A percentile compares a stretch with the other conserved stretches of the same genome.
Conservation (phyloP, 176 grass and related monocot genomes). For the Carex parvula region DNA sequence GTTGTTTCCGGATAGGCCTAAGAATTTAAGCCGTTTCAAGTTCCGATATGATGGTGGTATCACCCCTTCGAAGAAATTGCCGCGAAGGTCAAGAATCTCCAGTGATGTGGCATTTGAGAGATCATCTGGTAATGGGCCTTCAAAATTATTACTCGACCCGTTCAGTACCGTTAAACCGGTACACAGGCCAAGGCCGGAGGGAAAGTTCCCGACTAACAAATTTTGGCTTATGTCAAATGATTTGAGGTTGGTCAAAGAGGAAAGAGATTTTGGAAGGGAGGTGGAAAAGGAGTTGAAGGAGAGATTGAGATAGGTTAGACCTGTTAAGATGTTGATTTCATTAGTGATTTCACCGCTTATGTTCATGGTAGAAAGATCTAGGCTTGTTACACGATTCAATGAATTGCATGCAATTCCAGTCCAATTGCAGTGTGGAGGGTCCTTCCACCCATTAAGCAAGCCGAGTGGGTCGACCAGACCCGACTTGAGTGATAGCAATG, state of each 20-base stretch:
- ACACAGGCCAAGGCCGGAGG: conserved; percentile 62
- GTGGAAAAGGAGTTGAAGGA: conserved; percentile 67
- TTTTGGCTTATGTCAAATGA: conserved; percentile 81
- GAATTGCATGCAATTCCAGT: conserved; percentile 57
- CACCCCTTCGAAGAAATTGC: conserved; percentile 63
- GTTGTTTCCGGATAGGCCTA: conserved; percentile 90
- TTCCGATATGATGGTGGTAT: conserved; percentile 67
- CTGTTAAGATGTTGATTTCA: conserved; percentile 45
- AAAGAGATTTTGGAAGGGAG: conserved; percentile 53
- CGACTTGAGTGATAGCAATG: conserved; percentile 59
- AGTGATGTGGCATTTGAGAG: conserved; percentile 67
- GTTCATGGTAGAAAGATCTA: conserved; percentile 69
- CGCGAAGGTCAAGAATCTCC: conserved; percentile 61
- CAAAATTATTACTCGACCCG: conserved; percentile 79
- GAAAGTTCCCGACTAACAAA: conserved; percentile 65
- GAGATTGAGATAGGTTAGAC: conserved; percentile 65
- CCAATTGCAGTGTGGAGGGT: conserved; percentile 65
- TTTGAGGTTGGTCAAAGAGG: conserved; percentile 41
- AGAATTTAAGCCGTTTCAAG: conserved; percentile 66
- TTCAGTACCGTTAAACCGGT: conserved; percentile 46
- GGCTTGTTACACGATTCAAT: conserved; percentile 36
- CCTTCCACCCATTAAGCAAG: conserved; percentile 48
- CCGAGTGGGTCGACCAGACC: conserved; percentile 56
- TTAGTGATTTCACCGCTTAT: conserved; percentile 59
- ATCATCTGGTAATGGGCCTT: conserved; percentile 54